Base-by-base conservation (phyloP, 2,329 filamentous ascomycete genomes). In the Hypoxylon sp. region DNA sequence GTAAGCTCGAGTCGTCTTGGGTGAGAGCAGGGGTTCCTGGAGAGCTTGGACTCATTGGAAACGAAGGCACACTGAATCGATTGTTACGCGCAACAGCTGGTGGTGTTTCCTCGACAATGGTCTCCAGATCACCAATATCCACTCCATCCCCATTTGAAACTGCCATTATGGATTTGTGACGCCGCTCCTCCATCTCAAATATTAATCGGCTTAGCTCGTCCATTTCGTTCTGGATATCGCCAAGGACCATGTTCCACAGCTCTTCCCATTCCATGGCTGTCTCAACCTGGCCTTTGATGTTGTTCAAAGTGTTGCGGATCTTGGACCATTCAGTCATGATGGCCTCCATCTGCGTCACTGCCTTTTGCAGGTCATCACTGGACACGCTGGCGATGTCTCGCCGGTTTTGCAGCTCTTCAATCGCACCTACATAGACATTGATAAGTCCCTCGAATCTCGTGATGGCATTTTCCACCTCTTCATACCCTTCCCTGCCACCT, bases 201-300 rank as follows among this genome's bases (percentile, higher is more conserved):
- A 98, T 93, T 52, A 97, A 83, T 42, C 92, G 87, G 75, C 88
- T 89, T 15, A 97, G 85, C 48, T 91, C 90, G 71, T 96, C 92
- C 76, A 89, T 91, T 81, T 99, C 96, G 69, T 91, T 89, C 57
- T 94, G 93, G 68, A 98, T 97, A 78, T 98, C 95, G 48, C 94
- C 95, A 2, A 99, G 84, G 2, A 98, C 95, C 70, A 88, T 93
- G 74, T 93, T 93, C 95, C 96, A 98, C 37, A 99, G 85, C 81
- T 98, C 94, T 79, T 98, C 94, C 95, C 95, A 99, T 77, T 99
- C 96, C 94, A 98, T 97, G 51, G 96, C 96, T 65, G 97, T 90
- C 80, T 98, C 96, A 17, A 99, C 95, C 77, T 98, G 95, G 52
- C 88, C 88, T 78, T 97, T 97, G 62, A 97, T 92, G 27, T 82